Evolutionary conservation across 2,329 filamentous ascomycete genomes (phyloP).

Genomic region (Xylariaceae sp.): DNA sequence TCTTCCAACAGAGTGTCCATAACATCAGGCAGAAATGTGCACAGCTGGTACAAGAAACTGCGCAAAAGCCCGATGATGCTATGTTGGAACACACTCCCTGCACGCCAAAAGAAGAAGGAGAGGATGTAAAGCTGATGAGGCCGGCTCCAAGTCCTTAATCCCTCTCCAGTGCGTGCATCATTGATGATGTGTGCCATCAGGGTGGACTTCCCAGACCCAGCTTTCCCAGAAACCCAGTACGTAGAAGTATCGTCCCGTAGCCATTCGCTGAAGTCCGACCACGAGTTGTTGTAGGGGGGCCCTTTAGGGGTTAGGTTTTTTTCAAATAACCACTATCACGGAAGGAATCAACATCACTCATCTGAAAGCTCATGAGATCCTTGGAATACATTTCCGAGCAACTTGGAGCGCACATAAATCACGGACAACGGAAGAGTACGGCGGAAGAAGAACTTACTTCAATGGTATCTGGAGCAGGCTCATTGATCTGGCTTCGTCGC

Average conservation of each 20-base stretch:
- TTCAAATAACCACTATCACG: conserved; percentile 9
- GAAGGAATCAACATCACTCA: no score
- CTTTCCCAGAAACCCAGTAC: conserved; percentile 17
- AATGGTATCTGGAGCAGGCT: conserved; percentile 7
- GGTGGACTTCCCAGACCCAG: conserved; percentile 15
- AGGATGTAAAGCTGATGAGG: conserved; percentile 2
- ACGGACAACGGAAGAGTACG: no score
- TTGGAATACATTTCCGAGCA: no score
- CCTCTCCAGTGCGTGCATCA: conserved; percentile 2
- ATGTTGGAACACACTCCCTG: conserved; percentile 10
- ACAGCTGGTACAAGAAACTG: conserved; percentile 10
- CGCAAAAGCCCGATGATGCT: conserved; percentile 12
- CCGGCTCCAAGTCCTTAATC: conserved; percentile 2
- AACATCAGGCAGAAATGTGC: background rate
- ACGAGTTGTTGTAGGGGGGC: background rate
- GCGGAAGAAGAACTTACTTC: no score
- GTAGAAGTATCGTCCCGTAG: conserved; percentile 7
- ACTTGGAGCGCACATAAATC: no score
- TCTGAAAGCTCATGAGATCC: no score
- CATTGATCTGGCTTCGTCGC: conserved; percentile 7
- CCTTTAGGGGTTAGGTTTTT: background rate
- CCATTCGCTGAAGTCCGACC: conserved; percentile 11
- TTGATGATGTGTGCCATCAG: conserved; percentile 13
- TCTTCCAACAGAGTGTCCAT: background rate
- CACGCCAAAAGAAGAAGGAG: conserved; percentile 18